phyloP scores from a whole-genome alignment of 192 early-diverging fungal species.

The Oehlia diaphana region DNA sequence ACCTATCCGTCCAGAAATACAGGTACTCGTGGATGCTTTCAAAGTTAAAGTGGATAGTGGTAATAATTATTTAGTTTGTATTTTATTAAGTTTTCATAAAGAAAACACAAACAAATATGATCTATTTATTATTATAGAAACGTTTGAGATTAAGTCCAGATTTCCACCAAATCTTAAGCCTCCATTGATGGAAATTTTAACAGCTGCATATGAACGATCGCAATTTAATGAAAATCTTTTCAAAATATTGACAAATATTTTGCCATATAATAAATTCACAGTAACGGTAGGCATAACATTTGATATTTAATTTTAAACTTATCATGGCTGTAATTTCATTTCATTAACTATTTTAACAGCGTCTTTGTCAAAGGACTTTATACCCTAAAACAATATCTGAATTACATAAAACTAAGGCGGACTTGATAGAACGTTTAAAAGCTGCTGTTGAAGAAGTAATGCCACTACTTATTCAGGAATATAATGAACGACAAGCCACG shows the following conservation, averaged over 20 bases:
- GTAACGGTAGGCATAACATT: conserved; percentile 36
- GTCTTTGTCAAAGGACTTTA: conserved; percentile 29
- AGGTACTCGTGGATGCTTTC: neutral
- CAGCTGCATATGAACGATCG: conserved; percentile 36
- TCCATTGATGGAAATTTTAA: conserved; percentile 34
- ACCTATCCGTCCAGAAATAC: neutral
- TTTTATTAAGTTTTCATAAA: neutral
- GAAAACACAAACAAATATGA: neutral
- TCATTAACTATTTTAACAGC: conserved; percentile 5
- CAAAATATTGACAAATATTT: conserved; percentile 41
- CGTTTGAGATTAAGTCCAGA: conserved; percentile 49
- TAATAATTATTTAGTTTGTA: neutral
- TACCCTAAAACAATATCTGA: conserved; percentile 20
- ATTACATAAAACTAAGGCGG: neutral
- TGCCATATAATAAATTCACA: conserved; percentile 59
- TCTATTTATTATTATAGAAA: conserved; percentile 31
- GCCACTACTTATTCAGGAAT: neutral
- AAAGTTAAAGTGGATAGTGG: conserved; percentile 6
- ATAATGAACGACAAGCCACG: conserved; percentile 12
- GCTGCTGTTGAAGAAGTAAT: conserved; percentile 14
- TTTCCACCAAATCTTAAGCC: conserved; percentile 48
- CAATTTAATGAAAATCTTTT: conserved; percentile 47
- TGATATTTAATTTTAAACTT: neutral
- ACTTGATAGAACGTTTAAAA: conserved; percentile 12
- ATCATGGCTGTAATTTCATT: neutral